These are phyloP conservation scores for Diutina mesorugosa DNA, from an alignment of 1,139 yeast genomes.

Conservation along the genomic window DNA sequence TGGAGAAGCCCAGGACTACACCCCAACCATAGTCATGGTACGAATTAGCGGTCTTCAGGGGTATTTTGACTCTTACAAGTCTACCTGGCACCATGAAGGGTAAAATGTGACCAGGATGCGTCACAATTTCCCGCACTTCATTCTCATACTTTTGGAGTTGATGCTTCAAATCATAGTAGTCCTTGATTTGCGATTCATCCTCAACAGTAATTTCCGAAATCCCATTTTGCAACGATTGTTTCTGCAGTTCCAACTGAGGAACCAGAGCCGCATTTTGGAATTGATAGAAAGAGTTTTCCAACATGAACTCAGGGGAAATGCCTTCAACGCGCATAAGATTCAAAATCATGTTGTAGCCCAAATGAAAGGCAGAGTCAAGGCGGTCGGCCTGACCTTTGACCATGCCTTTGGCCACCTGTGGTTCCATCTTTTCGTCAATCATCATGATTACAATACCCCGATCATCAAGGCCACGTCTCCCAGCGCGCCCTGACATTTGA, in stretches of 20 bases:
- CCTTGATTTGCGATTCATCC: slow-evolving; percentile 62
- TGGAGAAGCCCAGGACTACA: slow-evolving; percentile 64
- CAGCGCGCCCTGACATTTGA: slow-evolving; percentile 99
- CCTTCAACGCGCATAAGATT: slow-evolving; percentile 96
- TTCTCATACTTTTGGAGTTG: slow-evolving; percentile 58
- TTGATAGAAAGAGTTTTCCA: slow-evolving; percentile 87
- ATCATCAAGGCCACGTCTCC: slow-evolving; percentile 98
- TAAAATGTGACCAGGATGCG: slow-evolving; percentile 81
- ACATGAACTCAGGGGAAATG: slow-evolving; percentile 94
- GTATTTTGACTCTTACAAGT: slow-evolving; percentile 53
- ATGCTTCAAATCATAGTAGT: slow-evolving; percentile 69
- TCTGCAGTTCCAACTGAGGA: slow-evolving; percentile 63
- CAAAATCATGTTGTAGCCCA: slow-evolving; percentile 94
- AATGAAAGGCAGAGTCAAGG: slow-evolving; percentile 89
- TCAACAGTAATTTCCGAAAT: slow-evolving; percentile 43
- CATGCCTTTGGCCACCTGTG: slow-evolving; percentile 98
- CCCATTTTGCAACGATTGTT: slow-evolving; percentile 38
- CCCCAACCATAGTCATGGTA: slow-evolving; percentile 84
- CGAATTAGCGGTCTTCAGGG: slow-evolving; percentile 10
- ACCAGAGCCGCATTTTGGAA: slow-evolving; percentile 89
- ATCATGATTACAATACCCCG: slow-evolving; percentile 98
- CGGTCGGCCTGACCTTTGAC: slow-evolving; percentile 97
- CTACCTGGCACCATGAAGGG: slow-evolving; percentile 87
- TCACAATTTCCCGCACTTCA: slow-evolving; percentile 76
- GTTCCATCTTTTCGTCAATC: slow-evolving; percentile 99